These are phyloP conservation scores for Penicillium lividum DNA, from an alignment of 495 filamentous ascomycete genomes.

Conservation along the genomic window DNA sequence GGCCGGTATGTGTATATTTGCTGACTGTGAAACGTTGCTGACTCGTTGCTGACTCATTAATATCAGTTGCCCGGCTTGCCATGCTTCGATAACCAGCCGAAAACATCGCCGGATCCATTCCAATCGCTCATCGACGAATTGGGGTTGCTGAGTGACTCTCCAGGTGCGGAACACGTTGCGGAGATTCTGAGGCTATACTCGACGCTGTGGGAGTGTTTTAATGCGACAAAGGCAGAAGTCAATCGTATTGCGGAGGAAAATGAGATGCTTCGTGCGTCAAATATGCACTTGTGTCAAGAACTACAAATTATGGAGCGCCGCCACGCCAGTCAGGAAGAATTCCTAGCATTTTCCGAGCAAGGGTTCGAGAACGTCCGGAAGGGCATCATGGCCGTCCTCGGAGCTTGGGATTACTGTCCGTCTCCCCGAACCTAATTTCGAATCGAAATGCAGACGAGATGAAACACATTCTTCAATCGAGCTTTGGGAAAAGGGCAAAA, in stretches of 20 bases:
- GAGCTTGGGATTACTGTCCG: too few species aligned
- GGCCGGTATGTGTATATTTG: too few species aligned
- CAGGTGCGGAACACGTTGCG: neutral
- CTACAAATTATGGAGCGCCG: neutral
- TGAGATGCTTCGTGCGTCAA: slow-evolving; percentile 1
- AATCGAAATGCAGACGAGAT: neutral
- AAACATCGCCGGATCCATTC: too few species aligned
- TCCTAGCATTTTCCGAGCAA: neutral
- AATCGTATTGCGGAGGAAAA: neutral
- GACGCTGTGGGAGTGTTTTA: neutral
- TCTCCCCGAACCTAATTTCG: too few species aligned
- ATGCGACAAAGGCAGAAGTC: neutral
- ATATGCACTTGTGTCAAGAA: neutral
- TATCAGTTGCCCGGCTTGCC: too few species aligned
- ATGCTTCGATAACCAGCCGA: too few species aligned
- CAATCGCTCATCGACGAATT: too few species aligned
- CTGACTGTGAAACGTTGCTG: too few species aligned
- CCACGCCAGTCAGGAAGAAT: neutral
- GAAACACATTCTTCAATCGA: too few species aligned
- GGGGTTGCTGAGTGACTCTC: too few species aligned
- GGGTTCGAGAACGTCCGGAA: neutral
- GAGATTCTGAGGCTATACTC: neutral
- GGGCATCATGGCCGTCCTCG: neutral
- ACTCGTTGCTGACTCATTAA: too few species aligned
- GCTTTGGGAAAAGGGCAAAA: too few species aligned